Evolutionary conservation across 805 yeast species (phyloP).

Genomic region (Nakazawaea molendinolei): DNA sequence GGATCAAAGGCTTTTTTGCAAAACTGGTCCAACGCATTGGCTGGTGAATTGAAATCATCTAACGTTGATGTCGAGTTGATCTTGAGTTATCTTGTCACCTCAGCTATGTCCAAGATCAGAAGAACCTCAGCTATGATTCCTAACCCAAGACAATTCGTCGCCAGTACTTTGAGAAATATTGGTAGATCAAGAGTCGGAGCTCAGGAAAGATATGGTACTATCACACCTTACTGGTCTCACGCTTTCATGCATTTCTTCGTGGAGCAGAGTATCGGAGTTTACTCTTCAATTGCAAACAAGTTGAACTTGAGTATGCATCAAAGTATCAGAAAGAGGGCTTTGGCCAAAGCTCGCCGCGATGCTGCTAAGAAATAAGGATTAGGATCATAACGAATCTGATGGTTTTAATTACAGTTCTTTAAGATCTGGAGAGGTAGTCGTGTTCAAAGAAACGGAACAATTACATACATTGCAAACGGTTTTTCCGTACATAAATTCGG

Average conservation of each 20-base stretch:
- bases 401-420: too few species aligned
- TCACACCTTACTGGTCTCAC: conserved; percentile 91
- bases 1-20: conserved; percentile 96
- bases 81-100: conserved; percentile 83
- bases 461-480: too few species aligned
- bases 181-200: conserved; percentile 85
- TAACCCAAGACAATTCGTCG: conserved; percentile 72
- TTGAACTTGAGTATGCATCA: conserved; percentile 74
- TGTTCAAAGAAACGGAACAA: too few species aligned
- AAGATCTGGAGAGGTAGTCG: too few species aligned
- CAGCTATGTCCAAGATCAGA: conserved; percentile 92
- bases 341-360: conserved; percentile 56
- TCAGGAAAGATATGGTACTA: conserved; percentile 79
- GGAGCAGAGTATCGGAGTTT: conserved; percentile 77
- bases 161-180: conserved; percentile 55
- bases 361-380: conserved; percentile 6
- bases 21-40: conserved; percentile 83
- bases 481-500: too few species aligned
- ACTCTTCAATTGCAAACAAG: conserved; percentile 58
- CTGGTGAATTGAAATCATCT: conserved; percentile 68
- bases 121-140: conserved; percentile 74
- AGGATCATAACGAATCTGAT: too few species aligned
- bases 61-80: conserved; percentile 83
- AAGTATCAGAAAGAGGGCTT: conserved; percentile 74
- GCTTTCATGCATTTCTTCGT: conserved; percentile 85